Evolutionary conservation across 2,329 filamentous ascomycete genomes (phyloP).

Genomic region (Colletotrichum magnum): DNA sequence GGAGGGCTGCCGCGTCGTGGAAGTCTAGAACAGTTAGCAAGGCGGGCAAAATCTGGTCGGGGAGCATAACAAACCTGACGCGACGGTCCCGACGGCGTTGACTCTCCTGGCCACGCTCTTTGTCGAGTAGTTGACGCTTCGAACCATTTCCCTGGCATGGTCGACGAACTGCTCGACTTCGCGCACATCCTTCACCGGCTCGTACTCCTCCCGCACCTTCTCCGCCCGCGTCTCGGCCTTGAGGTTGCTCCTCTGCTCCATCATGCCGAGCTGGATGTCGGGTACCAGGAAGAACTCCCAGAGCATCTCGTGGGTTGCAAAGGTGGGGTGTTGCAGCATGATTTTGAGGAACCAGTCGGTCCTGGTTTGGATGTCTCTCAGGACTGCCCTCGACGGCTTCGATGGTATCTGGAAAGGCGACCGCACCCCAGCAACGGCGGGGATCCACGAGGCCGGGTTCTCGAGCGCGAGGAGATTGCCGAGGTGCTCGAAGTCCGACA

Average conservation of each 20-base stretch:
- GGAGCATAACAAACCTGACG: slow-evolving; percentile 63
- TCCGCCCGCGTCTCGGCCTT: slow-evolving; percentile 89
- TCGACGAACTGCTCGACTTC: slow-evolving; percentile 95
- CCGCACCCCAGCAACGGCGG: slow-evolving; percentile 80
- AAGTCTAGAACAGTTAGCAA: slow-evolving; percentile 66
- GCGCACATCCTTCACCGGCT: slow-evolving; percentile 84
- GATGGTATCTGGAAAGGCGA: slow-evolving; percentile 95
- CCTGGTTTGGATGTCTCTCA: slow-evolving; percentile 89
- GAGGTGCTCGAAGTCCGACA: slow-evolving; percentile 92
- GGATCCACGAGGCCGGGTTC: slow-evolving; percentile 96
- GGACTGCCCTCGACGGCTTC: slow-evolving; percentile 86
- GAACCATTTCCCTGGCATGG: slow-evolving; percentile 90
- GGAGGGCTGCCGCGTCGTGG: slow-evolving; percentile 73
- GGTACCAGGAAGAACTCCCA: slow-evolving; percentile 99
- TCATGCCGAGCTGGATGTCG: slow-evolving; percentile 90
- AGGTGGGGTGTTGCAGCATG: slow-evolving; percentile 89
- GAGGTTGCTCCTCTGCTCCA: slow-evolving; percentile 87
- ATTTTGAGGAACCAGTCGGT: slow-evolving; percentile 92
- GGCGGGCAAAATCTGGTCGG: not conserved
- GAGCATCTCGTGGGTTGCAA: slow-evolving; percentile 95
- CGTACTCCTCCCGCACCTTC: slow-evolving; percentile 89
- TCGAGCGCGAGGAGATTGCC: slow-evolving; percentile 87
- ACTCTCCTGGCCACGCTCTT: slow-evolving; percentile 85
- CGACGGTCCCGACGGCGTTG: slow-evolving; percentile 78
- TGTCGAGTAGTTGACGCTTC: slow-evolving; percentile 85